Evolutionary conservation across 2,329 filamentous ascomycete genomes (phyloP).

Genomic region (Teratosphaeria epicoccoides): DNA sequence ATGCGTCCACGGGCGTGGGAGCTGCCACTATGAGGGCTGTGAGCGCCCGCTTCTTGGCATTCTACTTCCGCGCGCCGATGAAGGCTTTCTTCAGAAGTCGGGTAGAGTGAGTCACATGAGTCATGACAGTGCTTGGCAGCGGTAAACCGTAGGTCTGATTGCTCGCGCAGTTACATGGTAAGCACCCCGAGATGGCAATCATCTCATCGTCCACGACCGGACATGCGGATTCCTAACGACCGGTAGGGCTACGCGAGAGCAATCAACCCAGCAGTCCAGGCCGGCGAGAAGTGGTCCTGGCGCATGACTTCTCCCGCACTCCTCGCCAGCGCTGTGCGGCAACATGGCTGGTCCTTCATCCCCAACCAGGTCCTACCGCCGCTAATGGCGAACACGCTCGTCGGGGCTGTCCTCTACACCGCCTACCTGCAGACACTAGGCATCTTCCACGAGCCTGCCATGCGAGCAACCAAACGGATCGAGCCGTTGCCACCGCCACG

Average conservation of each 20-base stretch:
- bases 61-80: constrained; percentile 83
- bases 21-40: constrained; percentile 76
- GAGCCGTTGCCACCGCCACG: constrained; percentile 57
- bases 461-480: constrained; percentile 49
- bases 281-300: constrained; percentile 46
- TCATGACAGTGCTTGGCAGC: not conserved
- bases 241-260: constrained; percentile 50
- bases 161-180: constrained; percentile 36
- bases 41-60: constrained; percentile 72
- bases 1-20: constrained; percentile 63
- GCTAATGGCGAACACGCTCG: constrained; percentile 60
- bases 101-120: constrained; percentile 58
- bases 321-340: constrained; percentile 53
- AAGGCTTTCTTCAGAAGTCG: constrained; percentile 87
- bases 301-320: constrained; percentile 60
- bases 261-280: constrained; percentile 46
- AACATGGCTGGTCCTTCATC: constrained; percentile 64
- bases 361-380: constrained; percentile 69
- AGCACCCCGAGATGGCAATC: not conserved
- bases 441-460: constrained; percentile 54
- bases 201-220: too few species aligned
- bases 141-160: not conserved
- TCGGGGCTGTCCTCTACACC: constrained; percentile 66
- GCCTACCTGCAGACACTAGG: constrained; percentile 62
- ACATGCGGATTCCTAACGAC: too few species aligned